These are phyloP conservation scores for Aspergillus sp. DNA, from an alignment of 2,329 filamentous ascomycete genomes.

Conservation along the genomic window DNA sequence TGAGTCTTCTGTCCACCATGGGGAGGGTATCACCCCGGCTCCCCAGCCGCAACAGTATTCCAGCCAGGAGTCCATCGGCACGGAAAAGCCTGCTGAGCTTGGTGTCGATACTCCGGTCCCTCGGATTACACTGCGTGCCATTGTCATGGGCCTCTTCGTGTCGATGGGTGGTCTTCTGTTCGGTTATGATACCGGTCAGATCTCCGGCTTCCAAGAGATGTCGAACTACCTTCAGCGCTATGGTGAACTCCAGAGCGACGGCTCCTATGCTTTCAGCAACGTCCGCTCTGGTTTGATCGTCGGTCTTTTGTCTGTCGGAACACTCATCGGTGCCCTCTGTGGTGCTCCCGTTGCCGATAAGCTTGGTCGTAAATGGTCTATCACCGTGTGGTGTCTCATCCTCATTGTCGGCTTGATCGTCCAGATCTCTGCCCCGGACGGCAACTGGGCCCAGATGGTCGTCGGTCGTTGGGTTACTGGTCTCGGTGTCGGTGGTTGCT, in stretches of 20 bases:
- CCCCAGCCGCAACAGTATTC: constrained; percentile 19
- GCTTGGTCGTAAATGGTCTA: constrained; percentile 45
- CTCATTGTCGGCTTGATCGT: constrained; percentile 44
- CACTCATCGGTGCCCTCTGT: constrained; percentile 41
- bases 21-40: constrained; percentile 32
- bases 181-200: constrained; percentile 48
- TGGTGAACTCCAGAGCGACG: constrained; percentile 32
- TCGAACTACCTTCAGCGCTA: constrained; percentile 42
- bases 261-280: constrained; percentile 38
- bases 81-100: constrained; percentile 24
- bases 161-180: constrained; percentile 50
- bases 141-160: constrained; percentile 45
- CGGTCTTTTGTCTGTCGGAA: constrained; percentile 44
- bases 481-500: constrained; percentile 46
- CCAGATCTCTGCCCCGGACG: constrained; percentile 40
- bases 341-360: constrained; percentile 43
- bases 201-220: constrained; percentile 46
- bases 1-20: constrained; percentile 29
- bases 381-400: constrained; percentile 41
- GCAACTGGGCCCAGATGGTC: constrained; percentile 44
- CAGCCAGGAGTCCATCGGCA: constrained; percentile 24
- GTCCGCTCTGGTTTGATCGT: constrained; percentile 45
- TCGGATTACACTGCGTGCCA: constrained; percentile 37
- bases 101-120: constrained; percentile 34
- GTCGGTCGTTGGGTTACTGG: constrained; percentile 46